These are phyloP conservation scores for Penicillium silybi DNA, from an alignment of 495 filamentous ascomycete species.

Conservation along the genomic window DNA sequence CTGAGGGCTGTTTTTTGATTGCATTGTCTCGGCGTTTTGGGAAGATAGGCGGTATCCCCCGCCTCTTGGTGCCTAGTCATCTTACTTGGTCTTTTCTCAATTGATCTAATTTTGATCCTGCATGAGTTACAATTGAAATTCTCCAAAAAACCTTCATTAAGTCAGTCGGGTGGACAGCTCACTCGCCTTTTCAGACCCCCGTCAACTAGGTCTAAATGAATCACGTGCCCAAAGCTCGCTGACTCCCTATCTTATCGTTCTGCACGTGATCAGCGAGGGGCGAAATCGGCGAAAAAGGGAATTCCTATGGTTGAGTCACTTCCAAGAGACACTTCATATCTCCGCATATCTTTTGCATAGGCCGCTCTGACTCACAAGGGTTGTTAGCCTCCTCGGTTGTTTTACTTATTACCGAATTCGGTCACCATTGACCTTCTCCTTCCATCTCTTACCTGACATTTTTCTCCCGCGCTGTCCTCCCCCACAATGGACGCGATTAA, in stretches of 20 bases:
- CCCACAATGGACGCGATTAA: conserved; percentile 72
- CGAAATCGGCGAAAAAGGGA: conserved; percentile 10
- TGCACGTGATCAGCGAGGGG: conserved; percentile 8
- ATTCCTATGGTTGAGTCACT: conserved; percentile 5
- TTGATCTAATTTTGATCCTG: not conserved
- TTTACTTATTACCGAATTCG: not conserved
- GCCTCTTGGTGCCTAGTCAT: conserved; percentile 3
- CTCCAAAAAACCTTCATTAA: too few species aligned
- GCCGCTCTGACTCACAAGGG: not conserved
- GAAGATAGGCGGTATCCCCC: conserved; percentile 4
- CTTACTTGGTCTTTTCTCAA: conserved; percentile 4
- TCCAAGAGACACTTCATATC: conserved; percentile 24
- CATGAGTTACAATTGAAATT: too few species aligned
- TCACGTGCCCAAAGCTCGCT: not conserved
- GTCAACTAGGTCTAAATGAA: not conserved
- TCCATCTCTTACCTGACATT: conserved; percentile 7
- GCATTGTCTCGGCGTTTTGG: conserved; percentile 30
- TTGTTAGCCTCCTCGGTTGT: not conserved
- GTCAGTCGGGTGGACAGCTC: too few species aligned
- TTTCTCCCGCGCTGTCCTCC: conserved; percentile 12
- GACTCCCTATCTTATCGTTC: conserved; percentile 10
- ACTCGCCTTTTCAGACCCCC: too few species aligned
- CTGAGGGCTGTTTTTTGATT: conserved; percentile 20
- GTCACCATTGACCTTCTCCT: conserved; percentile 2
- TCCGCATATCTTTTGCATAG: conserved; percentile 26